Evolutionary conservation across 2,329 filamentous ascomycete species (phyloP).

Genomic region (Colletotrichum lupini): DNA sequence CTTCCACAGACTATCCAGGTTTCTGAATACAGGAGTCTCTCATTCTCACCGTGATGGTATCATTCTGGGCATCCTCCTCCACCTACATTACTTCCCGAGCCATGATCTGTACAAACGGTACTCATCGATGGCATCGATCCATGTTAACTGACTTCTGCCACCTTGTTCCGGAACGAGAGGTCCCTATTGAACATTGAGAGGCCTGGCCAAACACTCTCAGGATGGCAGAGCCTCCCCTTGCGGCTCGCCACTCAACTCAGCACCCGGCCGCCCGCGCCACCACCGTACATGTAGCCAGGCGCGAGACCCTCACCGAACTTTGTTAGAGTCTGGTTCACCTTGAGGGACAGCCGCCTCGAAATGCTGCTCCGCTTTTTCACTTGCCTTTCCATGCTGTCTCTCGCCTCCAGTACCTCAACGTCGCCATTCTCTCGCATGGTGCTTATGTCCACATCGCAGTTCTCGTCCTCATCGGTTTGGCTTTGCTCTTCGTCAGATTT

Average conservation of each 20-base stretch:
- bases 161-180: not conserved
- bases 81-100: not conserved
- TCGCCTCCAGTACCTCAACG: not conserved
- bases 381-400: not conserved
- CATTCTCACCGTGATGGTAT: not conserved
- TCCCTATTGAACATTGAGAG: not conserved
- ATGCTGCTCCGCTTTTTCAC: not conserved
- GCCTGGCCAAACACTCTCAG: not conserved
- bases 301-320: conserved; percentile 1
- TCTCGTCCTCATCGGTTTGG: not conserved
- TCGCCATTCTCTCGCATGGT: not conserved
- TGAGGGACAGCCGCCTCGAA: conserved; percentile 11
- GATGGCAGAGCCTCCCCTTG: not conserved
- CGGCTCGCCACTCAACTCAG: not conserved
- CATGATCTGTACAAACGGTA: not conserved
- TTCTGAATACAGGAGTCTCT: not conserved
- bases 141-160: not conserved
- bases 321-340: conserved; percentile 13
- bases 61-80: not conserved
- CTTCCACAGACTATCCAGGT: not conserved
- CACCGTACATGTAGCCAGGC: conserved; percentile 2
- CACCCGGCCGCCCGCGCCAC: not conserved
- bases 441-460: not conserved
- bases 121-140: not conserved
- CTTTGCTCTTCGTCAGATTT: not conserved